A percentile compares a stretch with the other conserved stretches of the same genome.
These are phyloP conservation scores for Metschnikowia anglica DNA, from an alignment of 805 yeast species.

Conservation along the genomic window DNA sequence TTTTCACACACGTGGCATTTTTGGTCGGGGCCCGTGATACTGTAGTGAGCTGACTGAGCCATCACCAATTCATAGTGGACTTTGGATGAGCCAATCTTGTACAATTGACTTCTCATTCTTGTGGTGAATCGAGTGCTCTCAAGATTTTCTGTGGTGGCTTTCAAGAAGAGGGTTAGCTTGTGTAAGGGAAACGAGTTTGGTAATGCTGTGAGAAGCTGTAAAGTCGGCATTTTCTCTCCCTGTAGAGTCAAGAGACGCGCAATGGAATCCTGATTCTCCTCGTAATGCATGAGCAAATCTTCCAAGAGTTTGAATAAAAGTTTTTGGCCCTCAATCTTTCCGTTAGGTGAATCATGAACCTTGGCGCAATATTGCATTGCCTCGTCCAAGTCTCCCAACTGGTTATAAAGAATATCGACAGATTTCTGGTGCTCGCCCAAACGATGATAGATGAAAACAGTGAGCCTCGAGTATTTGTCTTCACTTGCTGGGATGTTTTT, in stretches of 20 bases:
- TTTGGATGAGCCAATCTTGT: constrained; percentile 53
- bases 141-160: constrained; percentile 42
- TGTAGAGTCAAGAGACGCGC: constrained; percentile 42
- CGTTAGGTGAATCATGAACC: constrained; percentile 37
- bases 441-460: constrained; percentile 57
- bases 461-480: constrained; percentile 41
- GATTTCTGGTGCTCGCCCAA: constrained; percentile 63
- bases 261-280: constrained; percentile 37
- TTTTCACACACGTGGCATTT: constrained; percentile 63
- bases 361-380: constrained; percentile 62
- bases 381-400: constrained; percentile 52
- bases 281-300: constrained; percentile 42
- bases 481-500: constrained; percentile 34
- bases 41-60: constrained; percentile 35
- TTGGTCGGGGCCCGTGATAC: constrained; percentile 39
- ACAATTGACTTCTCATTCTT: constrained; percentile 46
- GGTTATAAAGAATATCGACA: constrained; percentile 57
- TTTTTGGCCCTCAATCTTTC: constrained; percentile 39
- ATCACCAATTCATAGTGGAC: constrained; percentile 44
- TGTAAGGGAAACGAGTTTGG: constrained; percentile 51
- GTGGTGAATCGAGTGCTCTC: constrained; percentile 40
- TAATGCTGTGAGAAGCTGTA: constrained; percentile 46
- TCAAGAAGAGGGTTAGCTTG: constrained; percentile 45
- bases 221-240: constrained; percentile 49
- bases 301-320: constrained; percentile 53